Conservation (phyloP, 768 basidiomycete species). For the Lenzites betulinus region DNA sequence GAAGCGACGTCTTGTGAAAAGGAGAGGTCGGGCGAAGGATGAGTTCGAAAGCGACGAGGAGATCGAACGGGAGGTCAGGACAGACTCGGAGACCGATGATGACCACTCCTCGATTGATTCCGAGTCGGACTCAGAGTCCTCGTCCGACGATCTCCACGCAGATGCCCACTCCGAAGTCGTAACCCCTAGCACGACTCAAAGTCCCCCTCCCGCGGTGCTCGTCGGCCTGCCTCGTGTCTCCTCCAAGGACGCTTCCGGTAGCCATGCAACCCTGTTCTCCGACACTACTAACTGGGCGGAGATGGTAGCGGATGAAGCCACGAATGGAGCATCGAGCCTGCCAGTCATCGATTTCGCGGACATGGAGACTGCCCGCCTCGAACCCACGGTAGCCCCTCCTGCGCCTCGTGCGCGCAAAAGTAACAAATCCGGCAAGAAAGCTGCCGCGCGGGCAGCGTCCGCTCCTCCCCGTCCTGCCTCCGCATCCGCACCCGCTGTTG, state of each 20-base stretch:
- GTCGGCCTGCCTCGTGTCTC: constrained; percentile 13
- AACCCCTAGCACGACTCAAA: constrained; percentile 71
- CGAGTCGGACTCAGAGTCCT: constrained; percentile 73
- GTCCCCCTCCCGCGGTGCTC: constrained; percentile 41
- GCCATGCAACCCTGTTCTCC: constrained; percentile 47
- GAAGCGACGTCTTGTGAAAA: constrained; percentile 51
- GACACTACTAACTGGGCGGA: constrained; percentile 72
- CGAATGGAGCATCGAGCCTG: constrained; percentile 63
- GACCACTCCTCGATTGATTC: constrained; percentile 61
- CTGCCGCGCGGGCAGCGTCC: constrained; percentile 29
- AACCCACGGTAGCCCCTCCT: constrained; percentile 25
- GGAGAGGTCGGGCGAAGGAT: constrained; percentile 62
- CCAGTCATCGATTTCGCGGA: constrained; percentile 85
- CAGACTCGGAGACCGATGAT: constrained; percentile 70
- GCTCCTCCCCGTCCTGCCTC: constrained; percentile 37
- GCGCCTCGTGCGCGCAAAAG: constrained; percentile 26
- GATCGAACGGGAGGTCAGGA: constrained; percentile 67
- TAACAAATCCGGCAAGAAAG: constrained; percentile 38
- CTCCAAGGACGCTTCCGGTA: constrained; percentile 35
- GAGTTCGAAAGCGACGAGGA: constrained; percentile 76
- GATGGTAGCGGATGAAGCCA: constrained; percentile 76
- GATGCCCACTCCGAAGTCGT: constrained; percentile 54
- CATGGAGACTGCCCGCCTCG: constrained; percentile 37
- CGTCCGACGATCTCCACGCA: constrained; percentile 54
- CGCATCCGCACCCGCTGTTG: not conserved